Conservation (phyloP, 2,329 filamentous ascomycete genomes). For the Mycosphaerella arachidis region DNA sequence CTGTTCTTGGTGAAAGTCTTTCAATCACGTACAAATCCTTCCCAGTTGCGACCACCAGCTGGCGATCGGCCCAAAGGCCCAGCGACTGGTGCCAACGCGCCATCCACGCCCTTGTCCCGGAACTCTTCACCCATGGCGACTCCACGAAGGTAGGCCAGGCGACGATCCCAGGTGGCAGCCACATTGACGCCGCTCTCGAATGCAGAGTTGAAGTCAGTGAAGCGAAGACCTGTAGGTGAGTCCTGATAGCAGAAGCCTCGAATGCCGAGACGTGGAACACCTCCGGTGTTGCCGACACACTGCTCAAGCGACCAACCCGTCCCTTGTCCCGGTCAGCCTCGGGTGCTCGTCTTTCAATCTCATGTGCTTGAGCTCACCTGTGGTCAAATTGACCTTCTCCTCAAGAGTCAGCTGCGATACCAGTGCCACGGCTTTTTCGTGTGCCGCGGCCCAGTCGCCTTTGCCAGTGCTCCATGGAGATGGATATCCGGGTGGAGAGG, state of each 20-base stretch:
- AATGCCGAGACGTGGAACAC: constrained; percentile 36
- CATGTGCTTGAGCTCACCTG: constrained; percentile 1
- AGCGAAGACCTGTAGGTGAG: constrained; percentile 72
- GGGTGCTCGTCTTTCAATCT: neutral
- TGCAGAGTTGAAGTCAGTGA: constrained; percentile 73
- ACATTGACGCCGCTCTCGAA: constrained; percentile 75
- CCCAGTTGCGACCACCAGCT: constrained; percentile 57
- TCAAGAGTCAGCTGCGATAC: constrained; percentile 75
- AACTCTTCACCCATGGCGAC: constrained; percentile 71
- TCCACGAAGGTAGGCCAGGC: constrained; percentile 64
- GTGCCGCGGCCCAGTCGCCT: constrained; percentile 71
- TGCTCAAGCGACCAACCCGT: constrained; percentile 67
- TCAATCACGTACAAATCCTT: constrained; percentile 44
- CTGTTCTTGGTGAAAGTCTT: too few species aligned
- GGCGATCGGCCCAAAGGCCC: constrained; percentile 62
- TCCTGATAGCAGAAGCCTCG: constrained; percentile 72
- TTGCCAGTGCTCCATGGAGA: constrained; percentile 78
- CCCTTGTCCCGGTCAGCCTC: constrained; percentile 63
- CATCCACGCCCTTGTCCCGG: constrained; percentile 68
- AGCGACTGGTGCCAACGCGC: constrained; percentile 71
- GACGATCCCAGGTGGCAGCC: constrained; percentile 75
- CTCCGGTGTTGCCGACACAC: constrained; percentile 72
- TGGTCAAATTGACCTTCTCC: constrained; percentile 74
- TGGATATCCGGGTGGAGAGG: constrained; percentile 68
- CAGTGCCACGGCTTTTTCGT: constrained; percentile 68